Evolutionary conservation across 441 rosid genomes (phyloP).

Genomic region (Pelargonium citronellum): DNA sequence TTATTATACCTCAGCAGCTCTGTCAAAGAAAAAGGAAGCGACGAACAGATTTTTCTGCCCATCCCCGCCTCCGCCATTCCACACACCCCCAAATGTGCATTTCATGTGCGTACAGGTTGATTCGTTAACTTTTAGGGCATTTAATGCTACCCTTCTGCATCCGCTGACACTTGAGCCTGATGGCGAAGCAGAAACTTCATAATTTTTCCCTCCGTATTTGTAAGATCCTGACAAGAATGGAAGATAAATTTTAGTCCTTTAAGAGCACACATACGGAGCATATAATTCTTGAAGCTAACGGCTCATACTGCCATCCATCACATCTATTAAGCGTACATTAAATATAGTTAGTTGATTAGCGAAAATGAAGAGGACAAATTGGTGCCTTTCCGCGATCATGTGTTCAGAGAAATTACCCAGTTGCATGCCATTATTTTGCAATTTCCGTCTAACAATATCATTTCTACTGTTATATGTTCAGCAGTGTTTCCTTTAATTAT

Average conservation of each 20-base stretch:
- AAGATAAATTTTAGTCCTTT: not conserved
- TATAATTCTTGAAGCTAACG: too few species aligned
- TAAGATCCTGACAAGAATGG: conserved; percentile 47
- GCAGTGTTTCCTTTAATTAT: not conserved
- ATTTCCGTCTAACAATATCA: not conserved
- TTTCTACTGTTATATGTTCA: not conserved
- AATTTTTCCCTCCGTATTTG: conserved; percentile 62
- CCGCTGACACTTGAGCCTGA: conserved; percentile 68
- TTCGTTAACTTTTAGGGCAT: conserved; percentile 79
- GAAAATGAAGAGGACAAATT: not conserved
- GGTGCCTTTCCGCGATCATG: not conserved
- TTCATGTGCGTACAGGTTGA: conserved; percentile 72
- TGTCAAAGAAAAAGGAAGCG: conserved; percentile 91
- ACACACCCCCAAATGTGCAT: conserved; percentile 90
- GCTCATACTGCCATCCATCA: not conserved
- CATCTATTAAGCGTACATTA: not conserved
- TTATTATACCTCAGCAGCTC: conserved; percentile 83
- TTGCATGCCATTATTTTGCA: not conserved
- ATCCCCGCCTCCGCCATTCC: conserved; percentile 99
- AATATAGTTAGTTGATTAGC: not conserved
- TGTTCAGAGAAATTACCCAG: not conserved
- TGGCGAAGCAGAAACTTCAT: conserved; percentile 53
- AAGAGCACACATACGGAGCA: not conserved
- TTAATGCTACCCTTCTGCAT: conserved; percentile 58
- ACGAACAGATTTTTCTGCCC: conserved; percentile 85